Base-by-base conservation (phyloP, 1,139 yeast species). In the Zygoascus sp. region DNA sequence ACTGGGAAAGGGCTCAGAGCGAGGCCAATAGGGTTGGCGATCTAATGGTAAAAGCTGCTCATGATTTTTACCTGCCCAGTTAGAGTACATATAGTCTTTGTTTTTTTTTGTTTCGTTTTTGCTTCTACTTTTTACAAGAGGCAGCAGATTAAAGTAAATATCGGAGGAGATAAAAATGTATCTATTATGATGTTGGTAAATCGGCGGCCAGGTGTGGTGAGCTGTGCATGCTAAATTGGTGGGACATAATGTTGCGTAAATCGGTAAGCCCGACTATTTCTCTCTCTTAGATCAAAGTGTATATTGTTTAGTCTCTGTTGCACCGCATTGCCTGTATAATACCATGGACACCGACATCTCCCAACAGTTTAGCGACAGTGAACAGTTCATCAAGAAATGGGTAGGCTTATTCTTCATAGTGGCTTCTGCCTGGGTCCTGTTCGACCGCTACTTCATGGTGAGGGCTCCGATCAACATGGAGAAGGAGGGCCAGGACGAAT, bases 1-100 rank as follows among this genome's bases (percentile, higher is more conserved):
- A 81, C 54, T 75, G 77, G 74, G 69, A 63, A 0, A 63, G 59
- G 28, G 90, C 88, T 0, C 87, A 83, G 54, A 58, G 62, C 4
- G 81, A 79, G 52, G 64, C 87, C 2, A 68, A 76, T 42, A 58
- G 65, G 13, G 68, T 81, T 8, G 77, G 79, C 0, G 66, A 49
- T 3, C 48, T 58, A 28, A 38, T 48, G 17, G 20, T 17, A 11
- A 43, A 27, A n/a, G 53, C 58, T 5, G 49, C 49, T n/a, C n/a
- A n/a, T n/a, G n/a, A n/a, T n/a, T n/a, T n/a, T n/a, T n/a, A n/a
- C n/a, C n/a, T n/a, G n/a, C n/a, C n/a, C n/a, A n/a, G n/a, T n/a
- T n/a, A n/a, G n/a, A n/a, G n/a, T n/a, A 9, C 38, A 34, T 40
- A 22, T 17, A 9, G 16, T 32, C 10, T 13, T 22, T 8, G 19